Evolutionary conservation across 352 stramenopile species (phyloP).

Genomic region (Plasmopara halstedii): DNA sequence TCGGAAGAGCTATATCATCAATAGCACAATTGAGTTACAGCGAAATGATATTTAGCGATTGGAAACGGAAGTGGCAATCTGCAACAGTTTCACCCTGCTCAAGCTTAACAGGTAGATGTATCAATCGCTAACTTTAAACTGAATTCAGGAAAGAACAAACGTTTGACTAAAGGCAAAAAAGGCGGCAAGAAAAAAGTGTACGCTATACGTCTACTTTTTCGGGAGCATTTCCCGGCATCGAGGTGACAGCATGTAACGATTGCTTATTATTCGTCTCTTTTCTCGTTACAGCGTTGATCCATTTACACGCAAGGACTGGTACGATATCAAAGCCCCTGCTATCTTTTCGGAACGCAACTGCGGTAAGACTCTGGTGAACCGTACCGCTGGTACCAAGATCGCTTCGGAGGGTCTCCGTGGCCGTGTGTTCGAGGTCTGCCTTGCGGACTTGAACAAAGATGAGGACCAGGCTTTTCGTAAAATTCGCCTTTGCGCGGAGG

Average conservation of each 20-base stretch:
- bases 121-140: constrained; percentile 13
- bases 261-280: constrained; percentile 9
- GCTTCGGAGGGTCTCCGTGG: constrained; percentile 97
- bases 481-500: constrained; percentile 98
- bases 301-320: constrained; percentile 98
- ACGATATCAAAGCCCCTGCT: constrained; percentile 96
- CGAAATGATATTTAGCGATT: background rate
- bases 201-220: constrained; percentile 16
- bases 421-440: constrained; percentile 97
- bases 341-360: constrained; percentile 97
- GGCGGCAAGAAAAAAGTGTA: constrained; percentile 90
- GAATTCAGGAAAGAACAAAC: constrained; percentile 85
- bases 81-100: background rate
- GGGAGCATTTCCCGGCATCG: too few species aligned
- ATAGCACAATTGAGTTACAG: too few species aligned
- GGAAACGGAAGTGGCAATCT: constrained; percentile 1
- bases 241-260: background rate
- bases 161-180: constrained; percentile 89
- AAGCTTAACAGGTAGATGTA: background rate
- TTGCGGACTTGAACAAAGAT: constrained; percentile 98
- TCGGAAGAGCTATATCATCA: too few species aligned
- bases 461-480: constrained; percentile 98
- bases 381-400: constrained; percentile 95
- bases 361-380: constrained; percentile 99
- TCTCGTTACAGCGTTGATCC: constrained; percentile 87